Evolutionary conservation across 495 filamentous ascomycete species (phyloP), one percentile per base, ranked within the genome.

Genomic region (Rhizodiscina lignyota): DNA sequence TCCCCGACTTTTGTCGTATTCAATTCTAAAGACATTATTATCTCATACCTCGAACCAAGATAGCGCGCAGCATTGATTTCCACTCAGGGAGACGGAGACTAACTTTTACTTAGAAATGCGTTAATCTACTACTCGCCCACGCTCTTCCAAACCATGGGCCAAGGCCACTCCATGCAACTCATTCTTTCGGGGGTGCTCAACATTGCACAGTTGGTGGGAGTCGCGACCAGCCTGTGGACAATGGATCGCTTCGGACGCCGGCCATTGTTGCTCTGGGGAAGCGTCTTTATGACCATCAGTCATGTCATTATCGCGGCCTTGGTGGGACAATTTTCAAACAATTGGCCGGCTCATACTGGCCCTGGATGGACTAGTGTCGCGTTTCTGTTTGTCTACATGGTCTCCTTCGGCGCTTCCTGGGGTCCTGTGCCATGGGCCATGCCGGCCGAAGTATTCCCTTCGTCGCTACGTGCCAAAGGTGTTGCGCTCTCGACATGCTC

Each of bases 171-270:
- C 27, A 70, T 71, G 65, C 65, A 68, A 34, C 55, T 74, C 6
- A 57, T 69, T 36, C 68, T 74, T 59, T 68, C 67, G 3, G 70
- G 71, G 11, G 62, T 75, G 13, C 52, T 71, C 24, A 74, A 74
- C 37, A 47, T 73, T 11, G 53, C 59, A 16, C 68, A 74, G 30
- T 38, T 56, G 1, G 45, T 57, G 5, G 53, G 41, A 15, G 45
- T 49, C 11, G 27, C 21, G 3, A 42, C 38, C 4, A 44, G 34
- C 1, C 27, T 54, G 17, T 53, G 47, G 44, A 47, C 29, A 13
- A 50, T 58, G 43, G 52, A 58, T 36, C 18, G 35, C 1, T 39
- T 56, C 24, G 54, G 54, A 0, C 48, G 54, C 0, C 32, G 52
- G 15, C 40, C 40, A 10, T 27, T 56, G 13, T 39, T 54, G 8